Percentiles rank a stretch among this genome's conserved stretches.
Conservation (phyloP, 225 moss, liverwort and hornwort species). For the Ulota crispa region DNA sequence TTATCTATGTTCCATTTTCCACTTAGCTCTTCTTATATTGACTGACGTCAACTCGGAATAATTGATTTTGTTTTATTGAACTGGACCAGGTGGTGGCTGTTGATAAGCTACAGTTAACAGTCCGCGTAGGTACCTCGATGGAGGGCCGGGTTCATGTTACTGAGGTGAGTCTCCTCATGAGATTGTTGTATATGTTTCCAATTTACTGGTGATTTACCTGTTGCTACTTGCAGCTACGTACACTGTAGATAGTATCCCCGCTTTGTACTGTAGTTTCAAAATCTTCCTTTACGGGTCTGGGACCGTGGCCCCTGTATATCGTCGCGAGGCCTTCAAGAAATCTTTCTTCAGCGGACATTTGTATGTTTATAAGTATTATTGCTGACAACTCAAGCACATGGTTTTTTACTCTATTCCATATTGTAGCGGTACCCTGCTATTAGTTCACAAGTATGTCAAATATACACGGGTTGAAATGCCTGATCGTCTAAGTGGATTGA, state of each 20-base stretch:
- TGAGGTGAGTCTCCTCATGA: conserved; percentile 54
- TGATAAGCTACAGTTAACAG: conserved; percentile 54
- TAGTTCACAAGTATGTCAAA: background rate
- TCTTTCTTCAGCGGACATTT: background rate
- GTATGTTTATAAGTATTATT: background rate
- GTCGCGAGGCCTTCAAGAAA: too few species aligned
- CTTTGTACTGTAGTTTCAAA: background rate
- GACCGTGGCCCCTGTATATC: too few species aligned
- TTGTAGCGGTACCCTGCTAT: background rate
- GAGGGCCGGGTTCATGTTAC: conserved; percentile 80
- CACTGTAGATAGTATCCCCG: background rate
- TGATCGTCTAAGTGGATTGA: background rate
- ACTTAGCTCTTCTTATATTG: background rate
- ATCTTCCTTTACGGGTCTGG: background rate
- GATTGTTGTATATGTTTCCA: background rate
- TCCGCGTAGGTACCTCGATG: conserved; percentile 48
- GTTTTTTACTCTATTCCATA: background rate
- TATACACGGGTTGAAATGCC: background rate
- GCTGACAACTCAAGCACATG: background rate
- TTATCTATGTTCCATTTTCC: background rate
- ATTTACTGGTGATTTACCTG: background rate
- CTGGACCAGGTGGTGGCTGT: conserved; percentile 55
- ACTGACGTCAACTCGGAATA: background rate
- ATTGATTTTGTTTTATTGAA: conserved; percentile 2
- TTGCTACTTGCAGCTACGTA: background rate